Evolutionary conservation across 1,284 basidiomycete species (phyloP).

Genomic region (Ustilago curta): DNA sequence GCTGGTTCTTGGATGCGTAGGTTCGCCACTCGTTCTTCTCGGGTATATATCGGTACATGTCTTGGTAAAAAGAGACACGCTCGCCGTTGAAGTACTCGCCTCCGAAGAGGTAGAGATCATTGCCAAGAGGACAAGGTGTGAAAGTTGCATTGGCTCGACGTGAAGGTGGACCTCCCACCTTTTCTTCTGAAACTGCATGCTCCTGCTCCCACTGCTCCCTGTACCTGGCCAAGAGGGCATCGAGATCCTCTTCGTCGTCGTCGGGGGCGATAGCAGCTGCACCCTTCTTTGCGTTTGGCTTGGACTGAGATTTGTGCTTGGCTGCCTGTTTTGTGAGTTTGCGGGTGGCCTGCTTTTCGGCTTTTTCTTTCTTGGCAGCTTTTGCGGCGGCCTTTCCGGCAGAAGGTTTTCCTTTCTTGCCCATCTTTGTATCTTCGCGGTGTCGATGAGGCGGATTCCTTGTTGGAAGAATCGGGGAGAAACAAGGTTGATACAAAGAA

Average conservation of each 20-base stretch:
- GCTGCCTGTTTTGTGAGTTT: constrained; percentile 61
- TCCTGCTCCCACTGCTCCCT: constrained; percentile 64
- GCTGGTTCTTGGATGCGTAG: constrained; percentile 64
- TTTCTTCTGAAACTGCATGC: constrained; percentile 63
- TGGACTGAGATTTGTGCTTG: constrained; percentile 30
- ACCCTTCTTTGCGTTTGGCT: no score
- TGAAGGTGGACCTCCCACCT: constrained; percentile 56
- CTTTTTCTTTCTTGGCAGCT: constrained; percentile 68
- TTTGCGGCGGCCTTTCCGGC: constrained; percentile 65
- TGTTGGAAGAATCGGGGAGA: neutral
- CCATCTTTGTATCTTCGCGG: constrained; percentile 47
- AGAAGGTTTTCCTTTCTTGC: constrained; percentile 63
- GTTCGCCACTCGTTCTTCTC: constrained; percentile 65
- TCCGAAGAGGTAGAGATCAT: constrained; percentile 68
- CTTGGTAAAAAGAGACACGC: constrained; percentile 64
- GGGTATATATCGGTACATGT: constrained; percentile 65
- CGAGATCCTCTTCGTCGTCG: constrained; percentile 67
- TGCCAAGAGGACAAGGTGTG: constrained; percentile 66
- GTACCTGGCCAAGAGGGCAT: constrained; percentile 63
- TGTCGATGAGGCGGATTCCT: neutral
- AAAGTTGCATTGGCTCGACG: constrained; percentile 67
- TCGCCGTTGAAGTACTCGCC: constrained; percentile 69
- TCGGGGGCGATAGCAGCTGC: constrained; percentile 31
- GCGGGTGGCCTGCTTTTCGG: constrained; percentile 64
- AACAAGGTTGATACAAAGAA: neutral